phyloP scores from a whole-genome alignment of 805 yeast species.

The Wickerhamiella siamensis region DNA sequence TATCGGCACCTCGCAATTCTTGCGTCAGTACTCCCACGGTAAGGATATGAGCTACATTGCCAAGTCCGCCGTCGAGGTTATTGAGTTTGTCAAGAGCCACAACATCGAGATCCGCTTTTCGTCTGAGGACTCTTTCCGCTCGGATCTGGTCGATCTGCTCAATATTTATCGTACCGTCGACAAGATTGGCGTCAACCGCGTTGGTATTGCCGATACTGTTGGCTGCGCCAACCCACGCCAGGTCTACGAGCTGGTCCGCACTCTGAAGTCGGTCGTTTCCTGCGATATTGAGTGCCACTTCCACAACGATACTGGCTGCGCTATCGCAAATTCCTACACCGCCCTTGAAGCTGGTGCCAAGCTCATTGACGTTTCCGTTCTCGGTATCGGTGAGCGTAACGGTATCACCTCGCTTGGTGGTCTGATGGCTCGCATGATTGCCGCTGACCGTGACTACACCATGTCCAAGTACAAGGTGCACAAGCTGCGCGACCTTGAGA shows the following conservation, averaged over 20 bases:
- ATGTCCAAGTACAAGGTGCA: slow-evolving; percentile 87
- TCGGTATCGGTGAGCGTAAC: slow-evolving; percentile 97
- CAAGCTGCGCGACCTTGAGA: slow-evolving; percentile 90
- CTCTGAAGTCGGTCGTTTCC: slow-evolving; percentile 81
- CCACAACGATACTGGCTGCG: slow-evolving; percentile 98
- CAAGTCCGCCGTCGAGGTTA: slow-evolving; percentile 88
- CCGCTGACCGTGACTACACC: slow-evolving; percentile 94
- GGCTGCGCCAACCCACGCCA: slow-evolving; percentile 99
- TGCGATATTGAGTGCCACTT: slow-evolving; percentile 98
- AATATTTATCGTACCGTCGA: slow-evolving; percentile 94
- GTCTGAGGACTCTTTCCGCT: slow-evolving; percentile 94
- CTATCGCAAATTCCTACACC: slow-evolving; percentile 96
- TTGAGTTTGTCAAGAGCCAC: slow-evolving; percentile 91
- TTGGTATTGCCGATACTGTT: slow-evolving; percentile 98
- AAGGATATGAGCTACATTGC: slow-evolving; percentile 98
- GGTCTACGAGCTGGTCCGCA: slow-evolving; percentile 90
- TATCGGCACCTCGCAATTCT: slow-evolving; percentile 90
- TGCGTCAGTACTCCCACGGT: slow-evolving; percentile 92
- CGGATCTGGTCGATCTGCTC: slow-evolving; percentile 86
- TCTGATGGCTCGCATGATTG: slow-evolving; percentile 97
- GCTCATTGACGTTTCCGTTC: slow-evolving; percentile 84
- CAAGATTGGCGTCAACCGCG: slow-evolving; percentile 95
- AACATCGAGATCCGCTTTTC: slow-evolving; percentile 95
- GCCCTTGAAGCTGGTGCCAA: slow-evolving; percentile 97
- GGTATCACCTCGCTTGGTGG: slow-evolving; percentile 98